phyloP scores from a whole-genome alignment of 495 filamentous ascomycete genomes.

The Trichoderma erinaceum region DNA sequence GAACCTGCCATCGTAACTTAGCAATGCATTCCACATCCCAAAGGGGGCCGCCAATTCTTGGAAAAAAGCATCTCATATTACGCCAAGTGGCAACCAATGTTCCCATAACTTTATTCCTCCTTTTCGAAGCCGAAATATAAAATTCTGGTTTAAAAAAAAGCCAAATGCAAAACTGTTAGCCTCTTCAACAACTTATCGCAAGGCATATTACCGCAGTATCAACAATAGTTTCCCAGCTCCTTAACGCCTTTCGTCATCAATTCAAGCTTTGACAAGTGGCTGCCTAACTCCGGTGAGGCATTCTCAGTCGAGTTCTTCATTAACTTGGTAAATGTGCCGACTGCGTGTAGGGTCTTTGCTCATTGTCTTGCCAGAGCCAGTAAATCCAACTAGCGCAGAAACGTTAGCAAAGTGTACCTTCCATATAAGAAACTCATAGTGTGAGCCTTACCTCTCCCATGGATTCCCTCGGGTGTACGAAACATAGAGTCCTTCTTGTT shows the following conservation, averaged over 20 bases:
- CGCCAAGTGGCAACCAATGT: not conserved
- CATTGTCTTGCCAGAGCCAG: constrained; percentile 90
- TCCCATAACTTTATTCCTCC: not conserved
- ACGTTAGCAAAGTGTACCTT: constrained; percentile 29
- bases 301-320: constrained; percentile 62
- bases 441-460: constrained; percentile 67
- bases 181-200: constrained; percentile 1
- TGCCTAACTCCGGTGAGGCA: not conserved
- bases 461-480: constrained; percentile 76
- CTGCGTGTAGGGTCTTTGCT: constrained; percentile 79
- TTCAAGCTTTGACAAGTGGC: not conserved
- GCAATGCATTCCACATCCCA: constrained; percentile 6
- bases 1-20: constrained; percentile 10
- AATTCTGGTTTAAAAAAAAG: constrained; percentile 1
- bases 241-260: not conserved
- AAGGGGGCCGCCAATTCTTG: constrained; percentile 6
- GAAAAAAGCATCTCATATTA: not conserved
- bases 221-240: constrained; percentile 8
- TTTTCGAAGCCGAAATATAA: not conserved
- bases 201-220: constrained; percentile 11
- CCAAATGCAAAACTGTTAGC: constrained; percentile 2
- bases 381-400: constrained; percentile 71
- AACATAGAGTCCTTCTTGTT: constrained; percentile 96
- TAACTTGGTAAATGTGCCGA: constrained; percentile 80
- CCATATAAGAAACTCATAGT: too few species aligned